phyloP scores from a whole-genome alignment of 2,329 filamentous ascomycete species.

The Aspergillus sp. region DNA sequence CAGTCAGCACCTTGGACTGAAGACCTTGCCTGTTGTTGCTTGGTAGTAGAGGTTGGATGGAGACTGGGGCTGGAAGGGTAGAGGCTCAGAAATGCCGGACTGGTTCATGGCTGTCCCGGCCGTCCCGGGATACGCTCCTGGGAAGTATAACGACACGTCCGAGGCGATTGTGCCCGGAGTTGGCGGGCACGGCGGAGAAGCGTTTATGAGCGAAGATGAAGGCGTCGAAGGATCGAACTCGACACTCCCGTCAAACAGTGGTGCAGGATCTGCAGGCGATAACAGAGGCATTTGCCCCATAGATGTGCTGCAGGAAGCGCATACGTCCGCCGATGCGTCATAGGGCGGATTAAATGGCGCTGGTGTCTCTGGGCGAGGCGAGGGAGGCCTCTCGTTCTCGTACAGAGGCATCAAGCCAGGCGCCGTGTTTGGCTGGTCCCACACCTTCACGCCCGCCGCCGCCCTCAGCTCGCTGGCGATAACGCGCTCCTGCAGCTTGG shows the following conservation, averaged over 20 bases:
- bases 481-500: conserved; percentile 26
- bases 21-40: conserved; percentile 8
- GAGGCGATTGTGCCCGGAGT: neutral
- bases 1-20: too few relatives aligned
- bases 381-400: conserved; percentile 3
- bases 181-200: neutral
- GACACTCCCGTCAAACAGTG: conserved; percentile 1
- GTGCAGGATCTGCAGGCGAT: neutral
- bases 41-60: conserved; percentile 3
- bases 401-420: conserved; percentile 1
- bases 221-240: conserved; percentile 1
- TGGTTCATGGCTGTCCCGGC: neutral
- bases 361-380: conserved; percentile 1
- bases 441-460: conserved; percentile 18
- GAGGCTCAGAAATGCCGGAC: neutral
- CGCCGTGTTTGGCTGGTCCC: conserved; percentile 14
- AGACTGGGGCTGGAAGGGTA: conserved; percentile 1
- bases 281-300: neutral
- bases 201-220: neutral
- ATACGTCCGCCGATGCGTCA: neutral
- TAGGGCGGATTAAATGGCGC: neutral
- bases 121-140: neutral
- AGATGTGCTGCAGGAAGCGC: conserved; percentile 2
- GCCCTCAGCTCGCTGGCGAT: conserved; percentile 25
- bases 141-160: neutral